Evolutionary conservation across 176 grass and related monocot genomes (phyloP), one percentile per base, ranked within the genome.

Genomic region (Oryza brachyantha): DNA sequence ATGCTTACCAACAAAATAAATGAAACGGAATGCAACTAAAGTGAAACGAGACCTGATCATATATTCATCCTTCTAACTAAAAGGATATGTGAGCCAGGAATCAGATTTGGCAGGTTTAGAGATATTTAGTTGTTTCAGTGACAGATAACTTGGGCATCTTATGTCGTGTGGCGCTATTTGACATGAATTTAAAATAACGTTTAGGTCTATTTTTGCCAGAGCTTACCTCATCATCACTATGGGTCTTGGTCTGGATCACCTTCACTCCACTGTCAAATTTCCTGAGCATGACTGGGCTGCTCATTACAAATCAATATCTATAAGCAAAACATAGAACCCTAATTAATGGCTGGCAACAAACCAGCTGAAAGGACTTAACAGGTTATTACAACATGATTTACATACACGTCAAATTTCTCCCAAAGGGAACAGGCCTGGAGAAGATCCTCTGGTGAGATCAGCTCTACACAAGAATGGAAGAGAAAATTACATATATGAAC

Each of bases 351-450:
- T 85, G 81, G 77, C 24, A 25, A 82, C 14, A 64, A 80, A 73
- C 71, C 81, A 91, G 80, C 87, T 81, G 41, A 79, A 75, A 84
- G 81, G 25, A 66, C 68, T 52, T 21, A 8, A 52, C 22, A 57
- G 24, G 2, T 3, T n/a, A 57, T 57, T 69, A 81, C 64, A 79
- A 77, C 58, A 74, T 16, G 72, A 21, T 73, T 75, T 89, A 87
- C 92, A 65, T 99, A 99, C 96, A 99, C 96, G 72, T 95, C 96
- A 89, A 99, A 92, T 99, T 99, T 99, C 81, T 99, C 90, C 96
- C 96, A 99, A 35, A 99, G 55, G 35, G 84, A 86, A 66, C 96
- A 99, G 0, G 96, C 96, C 89, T 99, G 96, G 81, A 99, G 81
- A 91, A 99, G 92, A 66, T 99, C 96, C 78, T 99, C 96, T 22